A percentile compares a stretch with the other conserved stretches of the same genome.
phyloP scores from a whole-genome alignment of 192 early-diverging fungal species.

The Backusella circina region DNA sequence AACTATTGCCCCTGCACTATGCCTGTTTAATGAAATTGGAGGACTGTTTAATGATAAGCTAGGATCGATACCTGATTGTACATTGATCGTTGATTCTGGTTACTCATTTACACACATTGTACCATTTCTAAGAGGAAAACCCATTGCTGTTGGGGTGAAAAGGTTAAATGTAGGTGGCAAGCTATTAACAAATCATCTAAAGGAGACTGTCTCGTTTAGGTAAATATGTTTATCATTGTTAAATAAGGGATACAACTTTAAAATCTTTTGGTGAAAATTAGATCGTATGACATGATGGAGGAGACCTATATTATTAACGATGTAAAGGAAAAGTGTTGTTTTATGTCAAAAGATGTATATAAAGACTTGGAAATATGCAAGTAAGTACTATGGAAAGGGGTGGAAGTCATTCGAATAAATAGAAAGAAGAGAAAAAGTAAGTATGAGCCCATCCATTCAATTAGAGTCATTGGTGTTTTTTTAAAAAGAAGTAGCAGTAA shows the following conservation, averaged over 20 bases:
- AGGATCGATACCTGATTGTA: constrained; percentile 51
- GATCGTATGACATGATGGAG: constrained; percentile 93
- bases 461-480: background rate
- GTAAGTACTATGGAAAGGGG: constrained; percentile 23
- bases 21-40: constrained; percentile 49
- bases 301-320: constrained; percentile 83
- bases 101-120: constrained; percentile 80
- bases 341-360: constrained; percentile 64
- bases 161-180: constrained; percentile 85
- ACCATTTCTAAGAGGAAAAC: constrained; percentile 57
- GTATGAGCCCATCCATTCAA: background rate
- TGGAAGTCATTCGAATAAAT: background rate
- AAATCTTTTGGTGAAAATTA: background rate
- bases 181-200: constrained; percentile 82
- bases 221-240: constrained; percentile 15
- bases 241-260: background rate
- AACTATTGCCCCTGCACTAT: constrained; percentile 45
- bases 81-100: constrained; percentile 74
- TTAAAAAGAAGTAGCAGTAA: too few relatives aligned
- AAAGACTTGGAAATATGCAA: constrained; percentile 63
- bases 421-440: background rate
- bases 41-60: constrained; percentile 36
- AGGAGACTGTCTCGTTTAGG: constrained; percentile 90
- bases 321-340: constrained; percentile 83
- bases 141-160: constrained; percentile 52